Evolutionary conservation across 768 basidiomycete species (phyloP), one percentile per base, ranked within the genome.

Genomic region (Lactifluus pinguis): DNA sequence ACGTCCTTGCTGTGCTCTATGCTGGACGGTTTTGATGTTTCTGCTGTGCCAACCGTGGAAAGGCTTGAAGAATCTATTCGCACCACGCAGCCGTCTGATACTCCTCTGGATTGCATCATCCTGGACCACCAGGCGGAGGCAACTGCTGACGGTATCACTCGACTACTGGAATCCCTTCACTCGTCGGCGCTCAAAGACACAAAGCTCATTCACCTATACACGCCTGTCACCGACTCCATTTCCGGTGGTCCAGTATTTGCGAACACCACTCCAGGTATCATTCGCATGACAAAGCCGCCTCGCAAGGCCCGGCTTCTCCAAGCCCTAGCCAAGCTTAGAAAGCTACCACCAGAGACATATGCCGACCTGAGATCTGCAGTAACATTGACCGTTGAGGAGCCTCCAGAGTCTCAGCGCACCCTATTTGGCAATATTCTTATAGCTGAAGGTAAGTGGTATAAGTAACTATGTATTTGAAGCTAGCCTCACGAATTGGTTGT

Each of bases 221-320:
- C 86, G 1, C 87, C 86, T 1, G 85, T 83, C 1, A 82, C 83
- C 21, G 83, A 80, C 63, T 64, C 69, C 36, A 75, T 78, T 42
- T 75, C 80, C 6, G 80, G 82, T 17, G 78, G 79, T 47, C 73
- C 77, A 1, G 74, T 82, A 17, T 80, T 84, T 32, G 79, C 74
- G 48, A 82, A 72, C 61, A 76, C 74, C 50, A 77, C 76, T 34
- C 76, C 82, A 0, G 82, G 83, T 13, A 79, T 87, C 6, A 75
- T 83, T 29, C 82, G 83, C 63, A 83, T 87, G 77, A 86, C 84
- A 9, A 88, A 87, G 69, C 86, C 86, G 0, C 84, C 86, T 11
- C 76, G 86, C 62, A 80, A 77, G 67, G 75, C 77, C 8, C 77
- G 84, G 29, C 70, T 86, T 36, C 73, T 87, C 42, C 85, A 85